Conservation (phyloP, 1,284 basidiomycete species). For the Volvariella volvacea region DNA sequence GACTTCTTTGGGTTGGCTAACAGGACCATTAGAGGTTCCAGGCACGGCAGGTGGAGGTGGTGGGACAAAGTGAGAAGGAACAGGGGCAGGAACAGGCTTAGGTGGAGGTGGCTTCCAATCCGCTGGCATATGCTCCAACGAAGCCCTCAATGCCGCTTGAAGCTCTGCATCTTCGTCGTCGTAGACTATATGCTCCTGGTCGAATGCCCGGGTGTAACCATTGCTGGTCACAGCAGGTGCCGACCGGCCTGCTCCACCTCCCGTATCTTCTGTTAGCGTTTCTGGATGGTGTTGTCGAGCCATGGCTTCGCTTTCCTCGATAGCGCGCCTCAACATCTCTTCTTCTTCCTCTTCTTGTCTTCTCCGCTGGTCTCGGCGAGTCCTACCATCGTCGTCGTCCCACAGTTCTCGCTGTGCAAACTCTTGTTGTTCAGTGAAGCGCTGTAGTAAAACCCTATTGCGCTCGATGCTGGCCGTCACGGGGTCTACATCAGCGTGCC, state of each 20-base stretch:
- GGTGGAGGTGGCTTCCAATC: conserved; percentile 19
- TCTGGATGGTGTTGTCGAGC: conserved; percentile 27
- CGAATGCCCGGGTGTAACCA: conserved; percentile 11
- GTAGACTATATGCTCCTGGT: conserved; percentile 41
- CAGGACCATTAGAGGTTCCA: conserved; percentile 1
- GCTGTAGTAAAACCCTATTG: conserved; percentile 54
- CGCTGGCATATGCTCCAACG: conserved; percentile 60
- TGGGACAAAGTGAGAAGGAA: background rate
- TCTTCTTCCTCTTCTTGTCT: conserved; percentile 47
- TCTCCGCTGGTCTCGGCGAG: conserved; percentile 18
- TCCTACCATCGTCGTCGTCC: conserved; percentile 21
- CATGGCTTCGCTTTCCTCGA: conserved; percentile 59
- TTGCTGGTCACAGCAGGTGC: background rate
- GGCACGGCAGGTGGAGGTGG: conserved; percentile 4
- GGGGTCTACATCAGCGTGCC: conserved; percentile 41
- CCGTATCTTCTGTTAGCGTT: conserved; percentile 30
- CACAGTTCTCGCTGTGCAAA: conserved; percentile 56
- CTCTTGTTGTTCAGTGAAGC: conserved; percentile 65
- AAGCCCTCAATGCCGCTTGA: conserved; percentile 81
- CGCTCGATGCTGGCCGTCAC: conserved; percentile 63
- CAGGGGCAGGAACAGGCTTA: conserved; percentile 1
- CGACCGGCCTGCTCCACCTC: background rate
- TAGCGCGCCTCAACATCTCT: conserved; percentile 52
- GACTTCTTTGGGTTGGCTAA: no score
- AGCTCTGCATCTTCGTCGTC: conserved; percentile 85